These are phyloP conservation scores for Penicillium fuscoglaucum DNA, from an alignment of 2,329 filamentous ascomycete species.

Conservation along the genomic window DNA sequence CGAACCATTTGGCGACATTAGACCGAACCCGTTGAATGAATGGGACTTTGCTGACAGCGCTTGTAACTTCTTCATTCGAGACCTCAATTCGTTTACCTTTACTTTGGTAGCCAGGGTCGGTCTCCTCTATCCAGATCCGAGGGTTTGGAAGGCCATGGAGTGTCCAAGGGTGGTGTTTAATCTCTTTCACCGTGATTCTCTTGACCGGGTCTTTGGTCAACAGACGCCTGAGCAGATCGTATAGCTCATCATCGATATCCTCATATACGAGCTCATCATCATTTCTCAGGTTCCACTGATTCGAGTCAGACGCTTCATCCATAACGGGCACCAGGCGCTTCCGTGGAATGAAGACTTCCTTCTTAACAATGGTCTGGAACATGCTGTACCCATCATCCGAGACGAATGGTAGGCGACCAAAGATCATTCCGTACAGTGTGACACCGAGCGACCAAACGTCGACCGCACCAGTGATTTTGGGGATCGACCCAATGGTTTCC, in stretches of 20 bases:
- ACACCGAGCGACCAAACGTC: conserved; percentile 97
- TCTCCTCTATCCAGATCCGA: conserved; percentile 85
- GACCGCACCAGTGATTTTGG: conserved; percentile 85
- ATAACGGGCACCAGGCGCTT: conserved; percentile 74
- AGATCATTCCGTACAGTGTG: conserved; percentile 93
- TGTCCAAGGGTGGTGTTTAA: conserved; percentile 94
- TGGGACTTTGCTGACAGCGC: conserved; percentile 84
- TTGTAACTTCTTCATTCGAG: conserved; percentile 83
- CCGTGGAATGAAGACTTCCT: conserved; percentile 85
- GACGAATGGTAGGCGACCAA: conserved; percentile 88
- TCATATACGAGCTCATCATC: conserved; percentile 83
- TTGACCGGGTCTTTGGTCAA: conserved; percentile 86
- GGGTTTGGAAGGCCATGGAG: conserved; percentile 73
- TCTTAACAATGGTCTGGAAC: conserved; percentile 86
- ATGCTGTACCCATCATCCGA: conserved; percentile 89
- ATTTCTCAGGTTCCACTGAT: conserved; percentile 56
- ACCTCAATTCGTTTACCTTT: conserved; percentile 87
- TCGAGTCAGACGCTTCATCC: conserved; percentile 46
- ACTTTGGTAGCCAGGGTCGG: conserved; percentile 75
- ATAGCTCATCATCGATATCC: conserved; percentile 74
- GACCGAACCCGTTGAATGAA: conserved; percentile 83
- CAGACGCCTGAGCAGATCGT: conserved; percentile 75
- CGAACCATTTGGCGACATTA: conserved; percentile 66
- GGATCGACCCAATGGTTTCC: conserved; percentile 56
- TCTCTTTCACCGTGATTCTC: conserved; percentile 84